Evolutionary conservation across 2,329 filamentous ascomycete genomes (phyloP).

Genomic region (Penicillium sp.): DNA sequence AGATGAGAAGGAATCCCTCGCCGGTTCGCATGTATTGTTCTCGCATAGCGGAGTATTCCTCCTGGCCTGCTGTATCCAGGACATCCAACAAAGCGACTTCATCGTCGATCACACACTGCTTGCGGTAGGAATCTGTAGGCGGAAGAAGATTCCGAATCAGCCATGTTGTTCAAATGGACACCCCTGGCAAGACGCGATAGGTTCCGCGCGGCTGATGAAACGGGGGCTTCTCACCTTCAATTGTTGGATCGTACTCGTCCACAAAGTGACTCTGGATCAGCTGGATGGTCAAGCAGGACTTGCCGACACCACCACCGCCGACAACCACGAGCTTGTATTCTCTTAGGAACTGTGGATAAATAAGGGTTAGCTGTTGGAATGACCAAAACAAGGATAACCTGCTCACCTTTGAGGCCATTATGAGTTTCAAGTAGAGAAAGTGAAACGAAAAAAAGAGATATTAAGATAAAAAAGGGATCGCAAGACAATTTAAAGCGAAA

Average conservation of each 20-base stretch:
- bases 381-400: neutral
- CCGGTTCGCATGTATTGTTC: constrained; percentile 99
- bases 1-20: constrained; percentile 95
- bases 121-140: constrained; percentile 88
- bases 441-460: constrained; percentile 7
- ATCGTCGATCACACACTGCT: constrained; percentile 98
- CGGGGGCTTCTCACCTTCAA: constrained; percentile 67
- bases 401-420: constrained; percentile 28
- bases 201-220: neutral
- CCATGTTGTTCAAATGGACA: neutral
- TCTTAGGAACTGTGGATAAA: constrained; percentile 65
- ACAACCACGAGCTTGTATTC: constrained; percentile 97
- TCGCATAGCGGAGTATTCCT: constrained; percentile 98
- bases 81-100: constrained; percentile 97
- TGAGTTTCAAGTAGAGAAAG: constrained; percentile 10
- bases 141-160: constrained; percentile 3
- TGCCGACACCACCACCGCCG: constrained; percentile 96
- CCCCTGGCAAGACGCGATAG: neutral
- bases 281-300: constrained; percentile 98
- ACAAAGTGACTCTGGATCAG: constrained; percentile 95
- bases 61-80: constrained; percentile 95
- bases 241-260: constrained; percentile 98
- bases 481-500: constrained; percentile 1
- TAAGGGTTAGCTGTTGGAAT: neutral
- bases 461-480: constrained; percentile 8